Percentiles rank a stretch among this genome's conserved stretches.
These are phyloP conservation scores for Paramecium sonneborni DNA, from an alignment of 73 alveolate species.

Conservation along the genomic window DNA sequence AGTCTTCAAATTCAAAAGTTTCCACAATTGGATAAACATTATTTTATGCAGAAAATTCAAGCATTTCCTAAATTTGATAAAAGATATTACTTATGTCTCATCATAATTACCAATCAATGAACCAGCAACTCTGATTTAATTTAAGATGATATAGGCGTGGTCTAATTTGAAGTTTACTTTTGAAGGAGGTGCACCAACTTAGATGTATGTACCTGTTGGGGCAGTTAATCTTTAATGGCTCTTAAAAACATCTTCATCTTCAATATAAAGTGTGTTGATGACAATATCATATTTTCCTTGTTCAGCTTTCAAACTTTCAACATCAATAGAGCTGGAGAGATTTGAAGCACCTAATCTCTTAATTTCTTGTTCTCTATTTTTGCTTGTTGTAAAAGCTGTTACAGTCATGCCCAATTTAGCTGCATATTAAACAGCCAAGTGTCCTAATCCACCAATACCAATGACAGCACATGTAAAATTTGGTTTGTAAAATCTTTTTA, in stretches of 20 bases:
- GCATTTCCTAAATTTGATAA: constrained; percentile 56
- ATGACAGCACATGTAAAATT: constrained; percentile 68
- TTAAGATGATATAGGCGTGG: constrained; percentile 31
- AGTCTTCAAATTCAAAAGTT: constrained; percentile 72
- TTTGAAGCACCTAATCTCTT: constrained; percentile 73
- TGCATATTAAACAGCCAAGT: constrained; percentile 74
- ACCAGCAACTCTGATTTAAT: constrained; percentile 46
- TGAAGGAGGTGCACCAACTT: constrained; percentile 56
- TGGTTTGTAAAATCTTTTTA: constrained; percentile 62
- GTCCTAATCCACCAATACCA: constrained; percentile 81
- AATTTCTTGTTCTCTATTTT: constrained; percentile 66
- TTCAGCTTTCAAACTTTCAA: background rate
- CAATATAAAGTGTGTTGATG: constrained; percentile 34
- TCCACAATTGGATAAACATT: constrained; percentile 70
- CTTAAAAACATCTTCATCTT: constrained; percentile 17
- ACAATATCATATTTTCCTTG: constrained; percentile 46
- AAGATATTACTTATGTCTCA: constrained; percentile 7
- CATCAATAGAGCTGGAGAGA: background rate
- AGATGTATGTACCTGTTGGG: background rate
- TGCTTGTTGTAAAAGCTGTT: constrained; percentile 70
- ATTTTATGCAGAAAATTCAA: constrained; percentile 63
- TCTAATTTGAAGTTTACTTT: constrained; percentile 31
- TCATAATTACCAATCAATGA: constrained; percentile 1
- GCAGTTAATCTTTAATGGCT: constrained; percentile 52
- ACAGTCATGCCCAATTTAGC: constrained; percentile 69